phyloP scores from a whole-genome alignment of 1,284 basidiomycete species.

The Austroboletus novae-zelandiae region DNA sequence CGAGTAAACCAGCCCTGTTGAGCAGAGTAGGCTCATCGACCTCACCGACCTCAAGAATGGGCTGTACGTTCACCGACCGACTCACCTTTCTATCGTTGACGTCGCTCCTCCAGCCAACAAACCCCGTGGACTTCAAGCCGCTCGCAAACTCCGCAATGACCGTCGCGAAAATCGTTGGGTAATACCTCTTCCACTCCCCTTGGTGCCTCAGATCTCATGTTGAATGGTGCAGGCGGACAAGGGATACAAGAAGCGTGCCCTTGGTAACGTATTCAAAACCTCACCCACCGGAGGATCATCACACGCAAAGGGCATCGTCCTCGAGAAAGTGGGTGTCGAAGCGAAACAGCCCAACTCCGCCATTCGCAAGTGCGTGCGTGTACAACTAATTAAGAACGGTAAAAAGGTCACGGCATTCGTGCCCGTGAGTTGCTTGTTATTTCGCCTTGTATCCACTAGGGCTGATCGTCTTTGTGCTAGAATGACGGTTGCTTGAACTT shows the following conservation, averaged over 20 bases:
- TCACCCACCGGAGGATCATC: slow-evolving; percentile 99
- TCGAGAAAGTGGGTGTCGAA: slow-evolving; percentile 96
- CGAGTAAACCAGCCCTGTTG: slow-evolving; percentile 10
- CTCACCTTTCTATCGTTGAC: slow-evolving; percentile 11
- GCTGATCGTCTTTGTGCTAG: slow-evolving; percentile 38
- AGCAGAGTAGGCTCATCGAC: slow-evolving; percentile 31
- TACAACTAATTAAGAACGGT: slow-evolving; percentile 99
- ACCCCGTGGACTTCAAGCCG: slow-evolving; percentile 99
- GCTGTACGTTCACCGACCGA: slow-evolving; percentile 58
- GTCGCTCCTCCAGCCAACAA: slow-evolving; percentile 71
- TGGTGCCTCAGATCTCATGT: slow-evolving; percentile 12
- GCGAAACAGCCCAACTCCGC: slow-evolving; percentile 99
- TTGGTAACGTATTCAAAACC: slow-evolving; percentile 99
- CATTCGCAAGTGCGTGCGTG: slow-evolving; percentile 99
- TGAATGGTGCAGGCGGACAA: slow-evolving; percentile 80
- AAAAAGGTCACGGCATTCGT: slow-evolving; percentile 97
- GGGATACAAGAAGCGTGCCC: slow-evolving; percentile 98
- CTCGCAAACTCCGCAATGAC: slow-evolving; percentile 95
- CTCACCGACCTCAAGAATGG: slow-evolving; percentile 69
- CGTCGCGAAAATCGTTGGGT: slow-evolving; percentile 98
- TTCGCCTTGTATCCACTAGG: neutral
- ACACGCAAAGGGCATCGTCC: slow-evolving; percentile 99
- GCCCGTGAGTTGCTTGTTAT: slow-evolving; percentile 43
- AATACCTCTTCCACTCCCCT: slow-evolving; percentile 28
- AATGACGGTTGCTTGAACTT: slow-evolving; percentile 99